Percentiles rank a stretch among this genome's conserved stretches.
phyloP scores from a whole-genome alignment of 352 stramenopile species.

The Phytophthora sp. region DNA sequence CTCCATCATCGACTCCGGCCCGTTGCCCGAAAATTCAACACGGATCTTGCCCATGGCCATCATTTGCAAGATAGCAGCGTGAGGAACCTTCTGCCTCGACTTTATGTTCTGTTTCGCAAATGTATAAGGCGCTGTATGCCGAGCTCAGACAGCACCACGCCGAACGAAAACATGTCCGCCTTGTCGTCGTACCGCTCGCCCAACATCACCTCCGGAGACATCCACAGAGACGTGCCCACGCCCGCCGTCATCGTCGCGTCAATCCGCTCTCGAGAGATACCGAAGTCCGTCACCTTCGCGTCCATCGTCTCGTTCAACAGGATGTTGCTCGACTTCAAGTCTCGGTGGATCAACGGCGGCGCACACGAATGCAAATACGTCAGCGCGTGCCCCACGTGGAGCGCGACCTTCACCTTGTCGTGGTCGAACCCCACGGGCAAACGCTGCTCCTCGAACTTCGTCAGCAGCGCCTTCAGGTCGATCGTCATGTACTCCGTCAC shows the following conservation, averaged over 20 bases:
- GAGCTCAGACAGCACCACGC: conserved; percentile 41
- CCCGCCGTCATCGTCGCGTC: conserved; percentile 38
- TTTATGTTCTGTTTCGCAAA: conserved; percentile 11
- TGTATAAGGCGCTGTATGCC: conserved; percentile 31
- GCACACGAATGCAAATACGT: conserved; percentile 43
- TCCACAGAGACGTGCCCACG: conserved; percentile 38
- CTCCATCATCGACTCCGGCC: conserved; percentile 16
- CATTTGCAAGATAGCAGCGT: conserved; percentile 45
- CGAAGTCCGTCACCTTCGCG: conserved; percentile 38
- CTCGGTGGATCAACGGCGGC: conserved; percentile 24
- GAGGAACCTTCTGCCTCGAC: conserved; percentile 3
- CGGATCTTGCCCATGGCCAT: conserved; percentile 40
- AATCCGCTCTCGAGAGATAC: conserved; percentile 29
- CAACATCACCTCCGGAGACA: conserved; percentile 41
- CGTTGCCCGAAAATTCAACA: conserved; percentile 33
- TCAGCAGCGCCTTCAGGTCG: conserved; percentile 38
- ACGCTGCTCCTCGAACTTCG: conserved; percentile 30
- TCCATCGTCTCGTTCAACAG: conserved; percentile 28
- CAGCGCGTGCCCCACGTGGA: conserved; percentile 36
- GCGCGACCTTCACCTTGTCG: conserved; percentile 33
- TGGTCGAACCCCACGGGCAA: conserved; percentile 25
- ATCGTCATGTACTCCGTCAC: conserved; percentile 55
- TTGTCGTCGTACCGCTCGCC: conserved; percentile 43
- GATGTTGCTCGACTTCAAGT: conserved; percentile 33
- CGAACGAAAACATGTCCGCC: conserved; percentile 47